Conservation (phyloP, 2,329 filamentous ascomycete species). For the Juglanconis oblonga region DNA sequence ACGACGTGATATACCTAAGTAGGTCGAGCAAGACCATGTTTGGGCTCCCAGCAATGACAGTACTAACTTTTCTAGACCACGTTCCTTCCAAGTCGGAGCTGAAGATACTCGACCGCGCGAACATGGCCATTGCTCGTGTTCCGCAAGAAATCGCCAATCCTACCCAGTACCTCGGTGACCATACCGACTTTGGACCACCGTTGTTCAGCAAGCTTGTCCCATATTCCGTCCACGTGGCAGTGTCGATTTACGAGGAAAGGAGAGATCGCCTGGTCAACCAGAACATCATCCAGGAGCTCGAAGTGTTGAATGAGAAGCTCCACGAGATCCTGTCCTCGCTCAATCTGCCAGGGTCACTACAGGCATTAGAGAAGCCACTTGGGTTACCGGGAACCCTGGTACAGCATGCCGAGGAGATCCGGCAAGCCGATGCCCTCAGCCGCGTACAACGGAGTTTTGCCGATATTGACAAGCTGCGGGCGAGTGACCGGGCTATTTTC, state of each 20-base stretch:
- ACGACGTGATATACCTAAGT: conserved; percentile 91
- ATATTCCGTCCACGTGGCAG: conserved; percentile 91
- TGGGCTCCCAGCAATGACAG: too few relatives aligned
- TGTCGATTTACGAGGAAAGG: conserved; percentile 91
- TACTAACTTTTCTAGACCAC: conserved; percentile 48
- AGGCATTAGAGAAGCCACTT: conserved; percentile 91
- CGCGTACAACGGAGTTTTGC: conserved; percentile 76
- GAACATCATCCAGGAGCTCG: conserved; percentile 79
- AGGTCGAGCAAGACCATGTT: conserved; percentile 28
- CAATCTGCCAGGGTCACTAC: conserved; percentile 86
- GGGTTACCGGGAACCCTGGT: conserved; percentile 81
- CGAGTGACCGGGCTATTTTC: conserved; percentile 73
- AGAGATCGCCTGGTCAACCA: conserved; percentile 88
- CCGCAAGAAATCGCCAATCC: conserved; percentile 82
- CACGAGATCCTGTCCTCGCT: conserved; percentile 77
- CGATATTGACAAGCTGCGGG: conserved; percentile 86
- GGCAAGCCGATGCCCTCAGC: conserved; percentile 82
- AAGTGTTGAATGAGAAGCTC: conserved; percentile 74
- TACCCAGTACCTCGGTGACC: conserved; percentile 74
- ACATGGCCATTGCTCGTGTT: conserved; percentile 78
- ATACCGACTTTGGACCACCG: conserved; percentile 76
- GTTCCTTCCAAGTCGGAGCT: conserved; percentile 89
- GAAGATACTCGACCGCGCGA: conserved; percentile 78
- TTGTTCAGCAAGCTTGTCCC: conserved; percentile 90
- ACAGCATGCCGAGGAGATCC: conserved; percentile 89